Base-by-base conservation (phyloP, 1,284 basidiomycete genomes). In the Sporisorium scitamineum region DNA sequence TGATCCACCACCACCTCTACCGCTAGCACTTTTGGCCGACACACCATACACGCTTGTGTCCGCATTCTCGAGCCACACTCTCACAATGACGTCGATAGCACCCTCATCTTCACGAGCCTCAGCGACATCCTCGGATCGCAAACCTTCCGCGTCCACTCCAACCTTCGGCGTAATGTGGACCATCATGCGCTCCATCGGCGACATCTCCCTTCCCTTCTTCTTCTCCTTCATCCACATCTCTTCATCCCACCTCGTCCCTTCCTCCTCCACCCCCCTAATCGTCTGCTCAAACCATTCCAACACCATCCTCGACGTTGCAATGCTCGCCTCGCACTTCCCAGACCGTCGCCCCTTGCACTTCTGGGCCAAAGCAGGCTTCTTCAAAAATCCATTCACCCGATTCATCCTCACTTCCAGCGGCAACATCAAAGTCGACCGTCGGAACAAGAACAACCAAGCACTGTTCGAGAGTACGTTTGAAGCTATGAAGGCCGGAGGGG, bases 371-470 rank as follows among this genome's bases (percentile, higher is more conserved):
- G 53, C 56, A 9, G 86, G 86, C 14, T 87, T 97, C 63, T 97
- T 96, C 86, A 57, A 54, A 20, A 68, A 63, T 85, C 93, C 92
- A 2, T 85, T 90, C 18, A 88, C 92, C 55, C 88, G 89, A 29
- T 91, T 89, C 71, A 89, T 97, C 65, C 88, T 98, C n/a, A 89
- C 90, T 61, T 92, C 92, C 69, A 92, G 94, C 5, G 94, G 96
- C 20, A 97, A 97, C 85, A 95, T 98, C 74, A 94, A 95, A 34
- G 95, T 98, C 45, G 95, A 97, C 86, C 90, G 95, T 63, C 94
- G 93, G 87, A 93, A 89, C 74, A 95, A 93, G 87, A 93, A 96
- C 87, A 92, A 94, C 69, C 92, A 93, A 76, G 89, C 90, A 32
- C 88, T 98, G n/a, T 96, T 97, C 87, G 89, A 90, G 70, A 93